Percentiles rank a stretch among this genome's conserved stretches.
phyloP scores from a whole-genome alignment of 202 grass and related monocot species.

The Setaria viridis region DNA sequence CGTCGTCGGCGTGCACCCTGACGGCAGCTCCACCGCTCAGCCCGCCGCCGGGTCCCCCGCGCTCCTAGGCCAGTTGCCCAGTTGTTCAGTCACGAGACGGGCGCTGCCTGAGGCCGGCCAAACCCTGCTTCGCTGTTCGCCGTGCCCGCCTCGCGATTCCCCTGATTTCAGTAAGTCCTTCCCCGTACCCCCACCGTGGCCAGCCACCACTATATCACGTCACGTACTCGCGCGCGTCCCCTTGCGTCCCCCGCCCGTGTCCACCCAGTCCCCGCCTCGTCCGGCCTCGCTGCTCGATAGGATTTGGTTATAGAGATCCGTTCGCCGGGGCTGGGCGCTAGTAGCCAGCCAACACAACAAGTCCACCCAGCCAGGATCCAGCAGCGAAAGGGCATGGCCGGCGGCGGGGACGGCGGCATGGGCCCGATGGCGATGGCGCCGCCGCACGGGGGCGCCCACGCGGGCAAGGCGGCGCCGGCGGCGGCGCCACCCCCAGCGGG shows the following conservation, averaged over 20 bases:
- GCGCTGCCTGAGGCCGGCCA: constrained; percentile 3
- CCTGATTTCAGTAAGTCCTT: constrained; percentile 29
- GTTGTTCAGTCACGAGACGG: constrained; percentile 50
- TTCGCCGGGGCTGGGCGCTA: background rate
- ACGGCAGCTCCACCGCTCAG: background rate
- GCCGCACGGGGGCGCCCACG: constrained; percentile 9
- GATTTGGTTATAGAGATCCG: background rate
- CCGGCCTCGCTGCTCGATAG: background rate
- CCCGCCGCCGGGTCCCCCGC: background rate
- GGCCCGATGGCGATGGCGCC: constrained; percentile 45
- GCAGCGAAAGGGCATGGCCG: constrained; percentile 25
- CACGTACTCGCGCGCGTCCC: background rate
- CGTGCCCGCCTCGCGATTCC: constrained; percentile 8
- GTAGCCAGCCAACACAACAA: background rate
- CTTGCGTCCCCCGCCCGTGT: background rate
- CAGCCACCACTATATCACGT: constrained; percentile 19
- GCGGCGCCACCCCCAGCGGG: background rate
- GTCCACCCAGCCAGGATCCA: background rate
- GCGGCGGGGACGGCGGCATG: constrained; percentile 52
- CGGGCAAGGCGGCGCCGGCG: background rate
- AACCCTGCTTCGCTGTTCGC: constrained; percentile 7
- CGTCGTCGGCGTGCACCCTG: background rate
- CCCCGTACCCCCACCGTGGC: background rate
- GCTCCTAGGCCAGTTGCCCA: background rate
- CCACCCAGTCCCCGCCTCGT: background rate